Conservation (phyloP, 2,329 filamentous ascomycete genomes). For the Colletotrichum eremochloae region DNA sequence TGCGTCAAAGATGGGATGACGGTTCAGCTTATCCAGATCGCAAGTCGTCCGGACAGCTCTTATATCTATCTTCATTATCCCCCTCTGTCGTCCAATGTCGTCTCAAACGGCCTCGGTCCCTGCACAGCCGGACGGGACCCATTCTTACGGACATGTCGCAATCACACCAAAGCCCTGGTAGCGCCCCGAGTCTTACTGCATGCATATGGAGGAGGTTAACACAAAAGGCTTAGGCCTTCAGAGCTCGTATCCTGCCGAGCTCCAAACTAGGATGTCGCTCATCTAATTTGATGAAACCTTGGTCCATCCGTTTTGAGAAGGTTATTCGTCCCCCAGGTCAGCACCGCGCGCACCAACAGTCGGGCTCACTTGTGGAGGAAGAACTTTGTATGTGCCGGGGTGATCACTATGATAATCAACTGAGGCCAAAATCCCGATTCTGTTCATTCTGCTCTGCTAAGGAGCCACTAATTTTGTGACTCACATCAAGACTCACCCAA, state of each 20-base stretch:
- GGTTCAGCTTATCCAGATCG: neutral
- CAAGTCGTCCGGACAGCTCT: neutral
- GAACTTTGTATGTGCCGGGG: no score
- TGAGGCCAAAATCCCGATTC: neutral
- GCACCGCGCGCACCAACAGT: no score
- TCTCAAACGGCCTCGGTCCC: neutral
- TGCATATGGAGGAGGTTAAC: no score
- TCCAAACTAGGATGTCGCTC: neutral
- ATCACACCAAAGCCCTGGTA: neutral
- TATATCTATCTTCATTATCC: neutral
- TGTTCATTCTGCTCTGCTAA: neutral
- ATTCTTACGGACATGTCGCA: neutral
- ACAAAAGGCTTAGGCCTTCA: no score
- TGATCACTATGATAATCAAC: neutral
- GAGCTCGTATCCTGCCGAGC: no score
- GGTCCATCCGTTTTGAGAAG: slow-evolving; percentile 25
- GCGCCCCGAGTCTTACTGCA: neutral
- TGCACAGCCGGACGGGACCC: neutral
- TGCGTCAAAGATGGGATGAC: neutral
- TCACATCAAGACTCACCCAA: slow-evolving; percentile 8
- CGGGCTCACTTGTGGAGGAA: no score
- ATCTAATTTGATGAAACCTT: neutral
- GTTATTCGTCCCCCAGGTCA: neutral
- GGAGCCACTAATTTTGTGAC: slow-evolving; percentile 25
- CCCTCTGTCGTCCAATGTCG: neutral